Conservation (phyloP, 495 filamentous ascomycete genomes). For the Aspergillus taichungensis region DNA sequence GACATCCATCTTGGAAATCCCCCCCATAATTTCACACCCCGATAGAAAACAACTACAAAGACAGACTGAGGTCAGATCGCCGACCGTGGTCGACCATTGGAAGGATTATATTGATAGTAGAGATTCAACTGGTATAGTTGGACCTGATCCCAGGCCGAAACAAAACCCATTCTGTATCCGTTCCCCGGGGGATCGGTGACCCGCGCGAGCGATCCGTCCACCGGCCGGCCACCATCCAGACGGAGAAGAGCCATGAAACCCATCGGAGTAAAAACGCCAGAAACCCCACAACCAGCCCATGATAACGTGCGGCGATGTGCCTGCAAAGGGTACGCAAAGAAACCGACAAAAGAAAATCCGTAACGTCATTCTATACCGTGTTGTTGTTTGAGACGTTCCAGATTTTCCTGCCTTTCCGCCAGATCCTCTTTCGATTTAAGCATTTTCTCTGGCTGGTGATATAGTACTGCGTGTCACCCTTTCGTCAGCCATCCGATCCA, state of each 20-base stretch:
- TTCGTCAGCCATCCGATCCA: constrained; percentile 5
- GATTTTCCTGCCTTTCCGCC: constrained; percentile 85
- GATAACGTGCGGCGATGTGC: constrained; percentile 32
- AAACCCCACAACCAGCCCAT: constrained; percentile 39
- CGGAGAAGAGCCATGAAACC: constrained; percentile 24
- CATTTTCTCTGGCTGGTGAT: constrained; percentile 99
- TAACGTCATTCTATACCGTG: constrained; percentile 90
- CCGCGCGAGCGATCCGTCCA: constrained; percentile 13
- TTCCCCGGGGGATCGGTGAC: constrained; percentile 6
- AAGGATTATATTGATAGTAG: constrained; percentile 19
- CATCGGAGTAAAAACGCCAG: constrained; percentile 30
- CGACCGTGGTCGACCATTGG: constrained; percentile 12
- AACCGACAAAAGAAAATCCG: constrained; percentile 24
- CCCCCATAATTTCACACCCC: no score
- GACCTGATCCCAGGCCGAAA: constrained; percentile 13
- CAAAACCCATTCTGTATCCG: constrained; percentile 16
- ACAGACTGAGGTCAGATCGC: background rate
- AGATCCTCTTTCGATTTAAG: constrained; percentile 85
- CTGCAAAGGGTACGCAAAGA: constrained; percentile 30
- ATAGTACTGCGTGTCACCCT: constrained; percentile 65
- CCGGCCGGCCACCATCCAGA: constrained; percentile 19
- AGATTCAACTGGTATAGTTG: constrained; percentile 11
- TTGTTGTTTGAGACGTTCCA: constrained; percentile 96
- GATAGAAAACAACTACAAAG: no score
- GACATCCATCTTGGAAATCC: no score